These are phyloP conservation scores for Lipomyces mesembrius DNA, from an alignment of 805 yeast species.

Conservation along the genomic window DNA sequence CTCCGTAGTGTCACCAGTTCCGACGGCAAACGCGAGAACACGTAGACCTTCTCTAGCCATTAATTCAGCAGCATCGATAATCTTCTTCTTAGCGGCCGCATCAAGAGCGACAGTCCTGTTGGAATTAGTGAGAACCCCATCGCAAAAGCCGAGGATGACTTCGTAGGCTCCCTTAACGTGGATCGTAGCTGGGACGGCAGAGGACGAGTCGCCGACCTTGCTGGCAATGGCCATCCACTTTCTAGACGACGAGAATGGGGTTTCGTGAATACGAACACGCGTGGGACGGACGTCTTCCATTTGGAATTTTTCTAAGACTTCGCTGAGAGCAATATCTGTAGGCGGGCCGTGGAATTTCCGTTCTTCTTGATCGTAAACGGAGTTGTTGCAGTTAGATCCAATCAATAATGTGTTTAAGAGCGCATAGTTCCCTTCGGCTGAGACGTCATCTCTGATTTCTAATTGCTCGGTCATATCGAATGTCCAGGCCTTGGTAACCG, in stretches of 20 bases:
- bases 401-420: slow-evolving; percentile 63
- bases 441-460: slow-evolving; percentile 15
- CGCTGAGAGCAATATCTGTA: slow-evolving; percentile 89
- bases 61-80: slow-evolving; percentile 66
- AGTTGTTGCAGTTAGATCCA: slow-evolving; percentile 52
- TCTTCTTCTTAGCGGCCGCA: slow-evolving; percentile 53
- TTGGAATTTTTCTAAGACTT: slow-evolving; percentile 70
- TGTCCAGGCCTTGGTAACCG: slow-evolving; percentile 68
- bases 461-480: slow-evolving; percentile 53
- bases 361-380: slow-evolving; percentile 25
- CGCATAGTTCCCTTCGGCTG: slow-evolving; percentile 73
- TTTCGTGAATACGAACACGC: slow-evolving; percentile 60
- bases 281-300: slow-evolving; percentile 70
- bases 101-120: slow-evolving; percentile 67
- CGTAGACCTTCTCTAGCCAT: slow-evolving; percentile 69
- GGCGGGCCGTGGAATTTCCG: slow-evolving; percentile 71
- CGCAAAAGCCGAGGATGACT: slow-evolving; percentile 57
- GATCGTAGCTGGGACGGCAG: slow-evolving; percentile 49
- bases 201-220: slow-evolving; percentile 69
- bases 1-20: slow-evolving; percentile 34
- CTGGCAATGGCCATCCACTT: slow-evolving; percentile 79
- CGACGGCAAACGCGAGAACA: slow-evolving; percentile 68
- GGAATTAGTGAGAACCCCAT: slow-evolving; percentile 56
- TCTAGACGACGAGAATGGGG: slow-evolving; percentile 41
- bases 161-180: slow-evolving; percentile 93